These are phyloP conservation scores for Poa pratensis DNA, from an alignment of 176 grass and related monocot species.

Conservation along the genomic window DNA sequence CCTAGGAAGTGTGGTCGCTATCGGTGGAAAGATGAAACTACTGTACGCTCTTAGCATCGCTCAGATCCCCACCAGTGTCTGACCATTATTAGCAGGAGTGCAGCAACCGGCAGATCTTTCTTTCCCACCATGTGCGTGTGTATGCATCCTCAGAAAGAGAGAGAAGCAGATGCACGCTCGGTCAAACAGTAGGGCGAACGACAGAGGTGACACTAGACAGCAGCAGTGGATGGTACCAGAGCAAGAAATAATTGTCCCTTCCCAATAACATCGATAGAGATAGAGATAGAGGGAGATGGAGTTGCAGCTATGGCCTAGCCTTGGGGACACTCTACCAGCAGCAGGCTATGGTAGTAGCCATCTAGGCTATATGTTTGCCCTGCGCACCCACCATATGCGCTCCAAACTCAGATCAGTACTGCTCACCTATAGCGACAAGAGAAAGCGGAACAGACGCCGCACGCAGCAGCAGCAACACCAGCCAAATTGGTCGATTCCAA, in stretches of 20 bases:
- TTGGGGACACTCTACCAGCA: constrained; percentile 38
- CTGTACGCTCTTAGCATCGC: constrained; percentile 2
- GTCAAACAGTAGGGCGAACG: constrained; percentile 49
- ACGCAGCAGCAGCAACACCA: constrained; percentile 22
- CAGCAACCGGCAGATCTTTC: background rate
- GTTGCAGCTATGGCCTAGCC: constrained; percentile 21
- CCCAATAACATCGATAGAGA: constrained; percentile 8
- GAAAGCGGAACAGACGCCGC: constrained; percentile 52
- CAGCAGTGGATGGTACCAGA: constrained; percentile 6
- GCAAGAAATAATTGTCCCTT: constrained; percentile 67
- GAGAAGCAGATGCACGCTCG: background rate
- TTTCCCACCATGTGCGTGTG: constrained; percentile 9
- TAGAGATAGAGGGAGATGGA: background rate
- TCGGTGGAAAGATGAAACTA: constrained; percentile 7
- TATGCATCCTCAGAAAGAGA: background rate
- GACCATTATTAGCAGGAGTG: constrained; percentile 37
- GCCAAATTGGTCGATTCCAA: constrained; percentile 12
- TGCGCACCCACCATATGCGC: constrained; percentile 43
- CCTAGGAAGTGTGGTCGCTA: background rate
- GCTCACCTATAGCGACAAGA: constrained; percentile 59
- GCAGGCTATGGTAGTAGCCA: constrained; percentile 9
- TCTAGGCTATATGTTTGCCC: constrained; percentile 46
- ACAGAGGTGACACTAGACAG: constrained; percentile 35
- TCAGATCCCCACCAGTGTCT: constrained; percentile 46
- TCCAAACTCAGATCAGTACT: constrained; percentile 62